phyloP scores from a whole-genome alignment of 2,329 filamentous ascomycete species.

The Elsinoe batatas region DNA sequence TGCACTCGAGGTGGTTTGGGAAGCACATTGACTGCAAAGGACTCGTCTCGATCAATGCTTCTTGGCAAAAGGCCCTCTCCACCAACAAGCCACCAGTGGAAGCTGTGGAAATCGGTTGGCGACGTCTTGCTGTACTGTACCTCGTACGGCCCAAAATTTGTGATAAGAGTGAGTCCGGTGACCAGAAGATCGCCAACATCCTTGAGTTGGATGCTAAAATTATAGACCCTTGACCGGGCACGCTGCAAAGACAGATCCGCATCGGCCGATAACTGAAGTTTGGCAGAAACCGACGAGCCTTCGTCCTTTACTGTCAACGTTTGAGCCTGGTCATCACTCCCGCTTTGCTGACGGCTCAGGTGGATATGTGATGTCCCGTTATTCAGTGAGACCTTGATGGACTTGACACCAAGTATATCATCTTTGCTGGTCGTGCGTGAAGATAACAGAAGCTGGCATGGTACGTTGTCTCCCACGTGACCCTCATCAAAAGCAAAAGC shows the following conservation, averaged over 20 bases:
- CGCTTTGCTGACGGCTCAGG: neutral
- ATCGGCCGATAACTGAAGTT: neutral
- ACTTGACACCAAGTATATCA: neutral
- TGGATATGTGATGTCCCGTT: constrained; percentile 13
- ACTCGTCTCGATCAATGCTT: constrained; percentile 37
- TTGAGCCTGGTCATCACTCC: neutral
- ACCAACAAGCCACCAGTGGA: constrained; percentile 21
- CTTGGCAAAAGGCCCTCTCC: constrained; percentile 28
- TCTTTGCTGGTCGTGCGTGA: neutral
- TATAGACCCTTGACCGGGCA: neutral
- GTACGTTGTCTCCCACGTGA: constrained; percentile 14
- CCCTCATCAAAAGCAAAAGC: constrained; percentile 14
- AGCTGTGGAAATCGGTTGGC: constrained; percentile 16
- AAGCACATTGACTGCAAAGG: constrained; percentile 57
- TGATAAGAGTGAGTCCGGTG: neutral
- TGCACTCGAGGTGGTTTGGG: constrained; percentile 90
- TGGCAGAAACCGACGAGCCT: neutral
- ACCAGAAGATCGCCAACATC: constrained; percentile 9
- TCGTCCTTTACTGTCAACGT: constrained; percentile 11
- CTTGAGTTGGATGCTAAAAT: neutral
- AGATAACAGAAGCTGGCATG: constrained; percentile 12
- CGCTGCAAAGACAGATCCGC: neutral
- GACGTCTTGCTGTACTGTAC: constrained; percentile 18
- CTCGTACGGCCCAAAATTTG: neutral
- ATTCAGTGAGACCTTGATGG: constrained; percentile 3